phyloP scores from a whole-genome alignment of 495 filamentous ascomycete species.

The Aspergillus taichungensis region DNA sequence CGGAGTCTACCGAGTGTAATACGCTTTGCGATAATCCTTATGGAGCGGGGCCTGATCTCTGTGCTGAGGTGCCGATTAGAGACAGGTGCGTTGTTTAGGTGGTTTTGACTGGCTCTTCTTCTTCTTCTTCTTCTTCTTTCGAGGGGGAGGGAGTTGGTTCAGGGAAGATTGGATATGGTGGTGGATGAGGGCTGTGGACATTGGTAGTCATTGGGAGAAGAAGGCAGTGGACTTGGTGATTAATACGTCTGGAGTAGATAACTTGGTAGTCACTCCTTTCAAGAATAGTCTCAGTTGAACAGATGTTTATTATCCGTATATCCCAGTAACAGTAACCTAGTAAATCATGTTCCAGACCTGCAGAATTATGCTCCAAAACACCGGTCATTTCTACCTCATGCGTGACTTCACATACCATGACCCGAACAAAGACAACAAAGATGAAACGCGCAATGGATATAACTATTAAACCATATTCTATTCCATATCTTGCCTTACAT shows the following conservation, averaged over 20 bases:
- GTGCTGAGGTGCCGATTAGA: conserved; percentile 27
- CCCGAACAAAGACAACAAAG: too few relatives aligned
- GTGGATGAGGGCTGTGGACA: neutral
- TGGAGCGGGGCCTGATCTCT: conserved; percentile 24
- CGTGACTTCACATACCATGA: too few relatives aligned
- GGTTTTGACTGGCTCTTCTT: too few relatives aligned
- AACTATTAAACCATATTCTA: neutral
- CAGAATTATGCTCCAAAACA: conserved; percentile 7
- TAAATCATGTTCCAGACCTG: conserved; percentile 1
- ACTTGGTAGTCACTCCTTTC: too few relatives aligned
- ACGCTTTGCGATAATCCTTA: conserved; percentile 30
- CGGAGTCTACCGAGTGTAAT: conserved; percentile 29
- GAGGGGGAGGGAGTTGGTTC: too few relatives aligned
- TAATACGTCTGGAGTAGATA: too few relatives aligned
- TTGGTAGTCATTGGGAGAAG: neutral
- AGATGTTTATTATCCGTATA: too few relatives aligned
- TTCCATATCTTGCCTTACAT: conserved; percentile 15
- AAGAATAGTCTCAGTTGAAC: too few relatives aligned
- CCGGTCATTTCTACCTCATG: neutral
- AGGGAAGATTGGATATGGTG: neutral
- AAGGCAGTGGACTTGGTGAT: too few relatives aligned
- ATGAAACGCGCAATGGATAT: neutral
- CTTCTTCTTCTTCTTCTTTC: too few relatives aligned
- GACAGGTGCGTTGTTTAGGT: conserved; percentile 22
- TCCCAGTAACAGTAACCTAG: too few relatives aligned